phyloP scores from a whole-genome alignment of 176 grass and related monocot species.

The Lolium perenne region DNA sequence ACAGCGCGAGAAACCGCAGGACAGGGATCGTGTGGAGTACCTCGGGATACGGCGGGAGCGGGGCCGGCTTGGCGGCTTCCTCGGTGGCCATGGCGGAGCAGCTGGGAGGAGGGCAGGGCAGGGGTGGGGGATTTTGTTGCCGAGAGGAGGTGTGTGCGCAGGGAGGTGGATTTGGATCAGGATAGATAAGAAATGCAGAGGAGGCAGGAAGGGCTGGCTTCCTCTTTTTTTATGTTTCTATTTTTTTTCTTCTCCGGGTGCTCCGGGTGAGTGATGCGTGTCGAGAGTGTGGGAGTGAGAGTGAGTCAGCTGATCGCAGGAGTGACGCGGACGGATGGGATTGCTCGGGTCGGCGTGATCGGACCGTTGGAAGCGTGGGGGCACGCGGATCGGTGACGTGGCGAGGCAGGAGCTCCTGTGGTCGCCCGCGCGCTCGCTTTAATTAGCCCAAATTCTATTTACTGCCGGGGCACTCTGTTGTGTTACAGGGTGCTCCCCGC shows the following conservation, averaged over 20 bases:
- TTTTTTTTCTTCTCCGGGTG: slow-evolving; percentile 37
- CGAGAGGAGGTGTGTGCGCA: slow-evolving; percentile 27
- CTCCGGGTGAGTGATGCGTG: background rate
- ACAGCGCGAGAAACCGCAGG: background rate
- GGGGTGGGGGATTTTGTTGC: slow-evolving; percentile 26
- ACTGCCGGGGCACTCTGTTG: no score
- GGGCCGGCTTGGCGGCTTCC: slow-evolving; percentile 49
- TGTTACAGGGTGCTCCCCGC: no score
- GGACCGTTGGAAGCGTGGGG: background rate
- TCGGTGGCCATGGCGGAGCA: slow-evolving; percentile 64
- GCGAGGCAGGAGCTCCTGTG: background rate
- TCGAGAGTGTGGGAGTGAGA: background rate
- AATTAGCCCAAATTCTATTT: no score
- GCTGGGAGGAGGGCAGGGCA: background rate
- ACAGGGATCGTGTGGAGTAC: slow-evolving; percentile 35
- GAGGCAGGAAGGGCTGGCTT: slow-evolving; percentile 18
- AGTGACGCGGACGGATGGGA: slow-evolving; percentile 27
- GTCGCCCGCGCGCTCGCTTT: slow-evolving; percentile 31
- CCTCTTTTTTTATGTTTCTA: background rate
- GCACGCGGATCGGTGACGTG: slow-evolving; percentile 89
- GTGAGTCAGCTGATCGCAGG: background rate
- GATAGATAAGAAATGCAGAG: slow-evolving; percentile 63
- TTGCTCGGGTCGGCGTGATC: slow-evolving; percentile 19
- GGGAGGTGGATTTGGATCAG: slow-evolving; percentile 53
- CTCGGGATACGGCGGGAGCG: slow-evolving; percentile 82